A percentile compares a stretch with the other conserved stretches of the same genome.
phyloP scores from a whole-genome alignment of 441 rosid species.

The Brassica hybrid region DNA sequence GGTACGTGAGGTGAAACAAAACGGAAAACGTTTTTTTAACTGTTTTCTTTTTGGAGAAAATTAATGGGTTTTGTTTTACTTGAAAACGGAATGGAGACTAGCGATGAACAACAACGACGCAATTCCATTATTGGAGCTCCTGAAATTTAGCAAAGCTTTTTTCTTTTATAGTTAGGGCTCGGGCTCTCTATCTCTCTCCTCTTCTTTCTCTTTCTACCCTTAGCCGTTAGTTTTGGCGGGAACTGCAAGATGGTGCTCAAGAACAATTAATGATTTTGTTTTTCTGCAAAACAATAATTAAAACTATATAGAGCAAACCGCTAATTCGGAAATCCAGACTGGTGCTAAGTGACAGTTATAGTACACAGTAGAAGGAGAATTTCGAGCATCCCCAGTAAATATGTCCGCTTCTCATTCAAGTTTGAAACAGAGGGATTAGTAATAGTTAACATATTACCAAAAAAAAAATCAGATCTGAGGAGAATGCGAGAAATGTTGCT shows the following conservation, averaged over 20 bases:
- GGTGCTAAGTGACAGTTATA: too few species aligned
- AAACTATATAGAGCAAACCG: too few species aligned
- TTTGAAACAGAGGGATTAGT: too few species aligned
- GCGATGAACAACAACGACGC: slow-evolving; percentile 29
- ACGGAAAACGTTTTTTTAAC: neutral
- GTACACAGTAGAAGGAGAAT: too few species aligned
- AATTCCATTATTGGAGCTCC: slow-evolving; percentile 35
- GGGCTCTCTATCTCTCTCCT: neutral
- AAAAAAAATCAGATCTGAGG: too few species aligned
- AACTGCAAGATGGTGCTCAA: neutral
- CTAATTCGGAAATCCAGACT: too few species aligned
- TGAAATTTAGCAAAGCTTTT: slow-evolving; percentile 46
- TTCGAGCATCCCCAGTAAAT: too few species aligned
- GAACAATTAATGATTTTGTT: neutral
- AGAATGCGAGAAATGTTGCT: too few species aligned
- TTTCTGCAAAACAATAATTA: too few species aligned
- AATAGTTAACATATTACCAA: too few species aligned
- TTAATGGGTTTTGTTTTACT: slow-evolving; percentile 24
- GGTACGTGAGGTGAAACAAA: neutral
- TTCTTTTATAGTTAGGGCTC: slow-evolving; percentile 24
- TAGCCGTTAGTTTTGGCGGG: slow-evolving; percentile 11
- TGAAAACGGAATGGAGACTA: slow-evolving; percentile 13
- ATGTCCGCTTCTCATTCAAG: too few species aligned
- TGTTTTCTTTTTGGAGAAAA: slow-evolving; percentile 27
- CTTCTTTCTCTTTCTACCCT: neutral